Conservation (phyloP, 768 basidiomycete genomes). For the Trichaptum fuscoviolaceum region DNA sequence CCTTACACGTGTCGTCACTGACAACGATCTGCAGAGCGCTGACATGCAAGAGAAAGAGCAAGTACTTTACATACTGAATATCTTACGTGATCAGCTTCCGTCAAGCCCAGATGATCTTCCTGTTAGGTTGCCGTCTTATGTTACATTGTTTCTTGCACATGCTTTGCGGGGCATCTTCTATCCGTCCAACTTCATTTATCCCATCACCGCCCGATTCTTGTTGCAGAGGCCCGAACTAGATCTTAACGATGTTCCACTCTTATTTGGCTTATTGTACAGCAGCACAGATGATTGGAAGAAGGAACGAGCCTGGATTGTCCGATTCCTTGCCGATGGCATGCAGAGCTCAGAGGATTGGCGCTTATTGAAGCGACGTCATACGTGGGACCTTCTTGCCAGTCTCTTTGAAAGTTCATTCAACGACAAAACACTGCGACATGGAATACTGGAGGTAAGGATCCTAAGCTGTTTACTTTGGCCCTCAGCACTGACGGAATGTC, state of each 20-base stretch:
- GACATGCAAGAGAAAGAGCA: constrained; percentile 78
- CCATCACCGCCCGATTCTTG: constrained; percentile 79
- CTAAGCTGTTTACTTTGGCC: neutral
- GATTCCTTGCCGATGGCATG: constrained; percentile 79
- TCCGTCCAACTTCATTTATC: constrained; percentile 86
- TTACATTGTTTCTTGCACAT: constrained; percentile 78
- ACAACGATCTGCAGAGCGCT: constrained; percentile 31
- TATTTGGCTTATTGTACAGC: constrained; percentile 86
- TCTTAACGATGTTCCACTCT: constrained; percentile 78
- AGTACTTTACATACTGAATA: constrained; percentile 61
- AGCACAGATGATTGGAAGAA: constrained; percentile 74
- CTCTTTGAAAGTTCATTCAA: constrained; percentile 63
- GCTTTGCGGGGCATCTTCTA: constrained; percentile 79
- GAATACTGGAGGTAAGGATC: constrained; percentile 60
- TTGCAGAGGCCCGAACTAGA: constrained; percentile 86
- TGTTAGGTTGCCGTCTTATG: constrained; percentile 66
- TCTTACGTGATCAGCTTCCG: constrained; percentile 55
- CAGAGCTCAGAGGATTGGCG: constrained; percentile 73
- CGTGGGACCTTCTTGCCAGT: constrained; percentile 84
- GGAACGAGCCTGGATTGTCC: constrained; percentile 86
- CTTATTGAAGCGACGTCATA: constrained; percentile 73
- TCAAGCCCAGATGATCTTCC: constrained; percentile 33
- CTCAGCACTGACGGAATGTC: constrained; percentile 1
- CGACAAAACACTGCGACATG: constrained; percentile 47
- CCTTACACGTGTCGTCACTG: neutral